These are phyloP conservation scores for Fusarium aywerte DNA, from an alignment of 2,329 filamentous ascomycete genomes.

Conservation along the genomic window DNA sequence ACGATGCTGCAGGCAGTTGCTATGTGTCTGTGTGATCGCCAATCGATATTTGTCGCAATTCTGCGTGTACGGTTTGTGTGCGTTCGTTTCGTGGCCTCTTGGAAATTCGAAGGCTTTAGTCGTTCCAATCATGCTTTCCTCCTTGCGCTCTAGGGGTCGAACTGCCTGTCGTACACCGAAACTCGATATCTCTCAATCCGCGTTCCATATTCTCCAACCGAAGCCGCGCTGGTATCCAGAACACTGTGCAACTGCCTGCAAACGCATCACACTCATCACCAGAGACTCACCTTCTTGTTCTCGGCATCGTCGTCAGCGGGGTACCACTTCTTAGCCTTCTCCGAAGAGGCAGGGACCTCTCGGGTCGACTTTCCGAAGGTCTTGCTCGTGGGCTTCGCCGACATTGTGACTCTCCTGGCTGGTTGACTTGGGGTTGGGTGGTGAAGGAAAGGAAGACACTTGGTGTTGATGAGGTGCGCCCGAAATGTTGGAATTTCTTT, in stretches of 20 bases:
- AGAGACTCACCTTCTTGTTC: constrained; percentile 89
- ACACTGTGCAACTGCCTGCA: constrained; percentile 27
- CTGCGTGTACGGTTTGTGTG: constrained; percentile 19
- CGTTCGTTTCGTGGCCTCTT: constrained; percentile 29
- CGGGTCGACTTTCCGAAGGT: constrained; percentile 98
- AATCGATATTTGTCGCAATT: constrained; percentile 32
- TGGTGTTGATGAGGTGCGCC: constrained; percentile 51
- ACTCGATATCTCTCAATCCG: constrained; percentile 18
- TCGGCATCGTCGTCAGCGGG: constrained; percentile 89
- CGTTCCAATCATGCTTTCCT: constrained; percentile 13
- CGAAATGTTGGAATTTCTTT: constrained; percentile 57
- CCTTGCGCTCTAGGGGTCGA: constrained; percentile 18
- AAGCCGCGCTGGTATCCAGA: constrained; percentile 6
- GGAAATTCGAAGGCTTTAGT: constrained; percentile 25
- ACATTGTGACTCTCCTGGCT: constrained; percentile 71
- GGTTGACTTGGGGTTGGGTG: constrained; percentile 54
- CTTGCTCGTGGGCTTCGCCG: constrained; percentile 83
- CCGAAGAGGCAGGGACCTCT: constrained; percentile 83
- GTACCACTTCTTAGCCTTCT: constrained; percentile 99
- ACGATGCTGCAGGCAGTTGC: constrained; percentile 16
- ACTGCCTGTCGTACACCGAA: constrained; percentile 18
- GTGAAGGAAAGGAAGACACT: constrained; percentile 52
- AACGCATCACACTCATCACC: constrained; percentile 41
- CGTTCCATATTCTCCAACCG: constrained; percentile 15
- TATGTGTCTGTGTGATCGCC: constrained; percentile 10